A percentile compares a stretch with the other conserved stretches of the same genome.
Conservation (phyloP, 2,329 filamentous ascomycete genomes). For the Aspergillus latus region DNA sequence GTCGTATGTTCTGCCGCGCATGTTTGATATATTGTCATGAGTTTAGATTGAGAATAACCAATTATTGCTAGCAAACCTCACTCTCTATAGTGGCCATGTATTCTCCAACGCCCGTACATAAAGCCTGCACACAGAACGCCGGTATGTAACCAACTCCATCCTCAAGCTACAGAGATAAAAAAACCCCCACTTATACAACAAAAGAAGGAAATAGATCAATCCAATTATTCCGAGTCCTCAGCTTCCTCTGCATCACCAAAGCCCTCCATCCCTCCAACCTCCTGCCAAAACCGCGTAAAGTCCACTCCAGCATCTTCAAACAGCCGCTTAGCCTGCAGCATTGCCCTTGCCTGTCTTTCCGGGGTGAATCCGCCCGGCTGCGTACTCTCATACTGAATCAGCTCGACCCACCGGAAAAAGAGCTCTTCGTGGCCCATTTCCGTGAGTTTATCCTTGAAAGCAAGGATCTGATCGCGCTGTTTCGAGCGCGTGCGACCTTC, state of each 20-base stretch:
- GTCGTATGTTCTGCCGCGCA: not conserved
- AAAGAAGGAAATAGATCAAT: constrained; percentile 26
- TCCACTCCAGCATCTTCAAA: constrained; percentile 76
- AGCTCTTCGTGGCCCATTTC: constrained; percentile 80
- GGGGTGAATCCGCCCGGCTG: constrained; percentile 74
- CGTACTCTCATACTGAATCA: constrained; percentile 83
- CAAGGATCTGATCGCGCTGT: constrained; percentile 67
- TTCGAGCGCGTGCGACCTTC: constrained; percentile 40
- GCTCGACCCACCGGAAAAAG: constrained; percentile 90
- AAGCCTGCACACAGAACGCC: not conserved
- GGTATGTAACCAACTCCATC: not conserved
- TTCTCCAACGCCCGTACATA: not conserved
- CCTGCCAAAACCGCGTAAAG: constrained; percentile 76
- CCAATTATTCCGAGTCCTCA: constrained; percentile 52
- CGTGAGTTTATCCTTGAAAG: constrained; percentile 73
- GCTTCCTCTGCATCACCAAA: constrained; percentile 47
- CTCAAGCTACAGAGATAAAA: not conserved
- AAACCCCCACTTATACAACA: not conserved
- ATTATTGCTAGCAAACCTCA: not conserved
- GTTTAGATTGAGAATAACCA: not conserved
- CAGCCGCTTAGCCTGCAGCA: constrained; percentile 70
- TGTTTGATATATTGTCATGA: not conserved
- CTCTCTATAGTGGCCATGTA: constrained; percentile 1
- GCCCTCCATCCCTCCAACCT: constrained; percentile 63
- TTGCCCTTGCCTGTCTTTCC: constrained; percentile 70